Evolutionary conservation across 78 protist genomes (phyloP), one percentile per base, ranked within the genome.

Genomic region (Polysphondylium violaceum): DNA sequence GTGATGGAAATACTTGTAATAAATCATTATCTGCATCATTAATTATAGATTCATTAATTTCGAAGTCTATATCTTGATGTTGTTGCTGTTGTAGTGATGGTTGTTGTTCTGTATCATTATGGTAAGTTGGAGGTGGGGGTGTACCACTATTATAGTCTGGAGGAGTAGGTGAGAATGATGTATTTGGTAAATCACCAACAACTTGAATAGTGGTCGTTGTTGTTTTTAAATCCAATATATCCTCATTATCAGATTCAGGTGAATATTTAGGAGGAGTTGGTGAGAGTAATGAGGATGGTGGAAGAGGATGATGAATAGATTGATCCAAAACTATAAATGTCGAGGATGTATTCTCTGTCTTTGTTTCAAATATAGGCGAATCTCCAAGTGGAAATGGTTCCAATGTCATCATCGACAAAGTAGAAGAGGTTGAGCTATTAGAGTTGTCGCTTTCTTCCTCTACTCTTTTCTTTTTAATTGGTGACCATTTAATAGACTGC

Each of bases 211-310:
- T 5, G 6, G 0, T 19, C 5, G 6, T 59, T 59, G 65, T 27
- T 59, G 65, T 59, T 59, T 21, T 27, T 6, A 47, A 14, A 47
- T 47, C 53, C 53, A 14, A 11, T 47, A 47, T 47, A 47, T 47
- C 11, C 11, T 47, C 53, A 7, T 47, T 47, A n/a, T 12, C 35
- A 23, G 38, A 9, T 21, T 76, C 74, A 8, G 72, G 76, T 33
- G 33, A 29, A 31, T 31, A 79, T n/a, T 29, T 17, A 25, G 76
- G 89, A 12, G 89, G 72, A 35, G 76, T 43, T 31, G 76, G 89
- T 33, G 76, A 79, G 27, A 47, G 74, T 55, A 76, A 68, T 11
- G 74, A 31, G 25, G 21, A 51, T 35, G 29, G 47, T 51, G 23
- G 14, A 23, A 8, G 12, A 16, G 41, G 50, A 23, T 4, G 16